Base-by-base conservation (phyloP, 176 grass and related monocot genomes). In the Otatea glauca region DNA sequence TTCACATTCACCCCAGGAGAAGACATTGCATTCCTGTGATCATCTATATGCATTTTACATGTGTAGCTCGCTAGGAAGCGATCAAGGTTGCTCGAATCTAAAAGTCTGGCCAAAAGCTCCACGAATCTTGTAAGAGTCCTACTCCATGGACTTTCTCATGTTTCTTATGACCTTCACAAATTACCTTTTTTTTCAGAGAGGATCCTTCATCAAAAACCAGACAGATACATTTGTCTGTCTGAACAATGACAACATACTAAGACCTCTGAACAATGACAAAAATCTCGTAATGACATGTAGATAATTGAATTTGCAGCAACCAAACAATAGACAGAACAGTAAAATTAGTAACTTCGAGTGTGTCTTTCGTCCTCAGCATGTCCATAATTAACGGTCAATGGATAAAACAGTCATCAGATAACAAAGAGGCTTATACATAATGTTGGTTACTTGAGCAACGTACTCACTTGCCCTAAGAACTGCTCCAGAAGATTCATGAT, bases 311-410 rank as follows among this genome's bases (percentile, higher is more conserved):
- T 56, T 21, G 62, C 39, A 50, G 39, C 49, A 16, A 18, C 42
- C 14, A 23, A 5, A 21, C 45, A 80, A 1, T 32, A 25, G 64
- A 70, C 39, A 61, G 18, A 60, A 68, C 6, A 37, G 41, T 43
- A 88, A 34, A 71, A 23, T 65, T 55, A 37, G 74, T 63, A 72
- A 29, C 80, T 73, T 73, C 13, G 18, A 67, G 35, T n/a, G 20
- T 24, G 66, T 67, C 56, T 68, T 66, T n/a, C 49, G 42, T 38
- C 9, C n/a, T 4, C 27, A 65, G 39, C 29, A 81, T 81, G 32
- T 54, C 43, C 34, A 43, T 3, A 16, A 55, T n/a, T 32, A 12
- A 9, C 6, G 18, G 72, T 54, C 77, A 39, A 68, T 9, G 1
- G 48, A 48, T 88, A 79, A 67, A 59, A 18, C 70, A 84, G 67